Evolutionary conservation across 1,284 basidiomycete species (phyloP), one percentile per base, ranked within the genome.

Genomic region (Termitomyces sp.): DNA sequence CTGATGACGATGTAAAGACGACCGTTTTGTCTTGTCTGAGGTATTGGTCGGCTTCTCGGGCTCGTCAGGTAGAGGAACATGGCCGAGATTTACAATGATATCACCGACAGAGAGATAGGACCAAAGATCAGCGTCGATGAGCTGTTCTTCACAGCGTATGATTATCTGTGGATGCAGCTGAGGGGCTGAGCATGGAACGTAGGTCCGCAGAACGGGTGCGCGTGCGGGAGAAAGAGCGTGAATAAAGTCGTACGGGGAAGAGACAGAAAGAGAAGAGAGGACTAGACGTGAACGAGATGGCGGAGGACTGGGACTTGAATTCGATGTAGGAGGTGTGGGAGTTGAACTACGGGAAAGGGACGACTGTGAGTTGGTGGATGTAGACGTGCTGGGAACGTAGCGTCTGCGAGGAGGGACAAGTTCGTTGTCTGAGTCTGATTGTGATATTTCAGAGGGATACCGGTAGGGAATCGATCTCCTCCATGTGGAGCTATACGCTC

Each of bases 41-140:
- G 13, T 36, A 26, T 49, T 50, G 10, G 43, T 13, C 19, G 45
- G 31, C 10, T 45, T 43, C 38, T 56, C 52, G 13, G 52, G 40
- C 39, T 78, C 72, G n/a, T 72, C 59, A 17, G 67, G 65, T 0
- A 76, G 74, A 0, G 82, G 82, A 7, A 91, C 75, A 62, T 82
- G 89, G 6, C 88, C 88, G 49, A 91, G 74, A 65, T 91, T 91
- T 67, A 84, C 89, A 21, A 91, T 77, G 39, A 90, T 68, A 63
- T 91, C 88, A 1, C 89, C 88, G 0, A 77, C 77, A 2, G 83
- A 86, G 33, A 91, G 76, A 60, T 87, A 79, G 9, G 76, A 70
- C 88, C 88, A 90, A 5, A 91, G 73, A 0, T 81, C 84, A 2
- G 78, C 76, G 1, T 76, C 73, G 17, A 79, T 68, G 5, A 91